phyloP scores from a whole-genome alignment of 805 yeast genomes.

The Henningerozyma blattae region DNA sequence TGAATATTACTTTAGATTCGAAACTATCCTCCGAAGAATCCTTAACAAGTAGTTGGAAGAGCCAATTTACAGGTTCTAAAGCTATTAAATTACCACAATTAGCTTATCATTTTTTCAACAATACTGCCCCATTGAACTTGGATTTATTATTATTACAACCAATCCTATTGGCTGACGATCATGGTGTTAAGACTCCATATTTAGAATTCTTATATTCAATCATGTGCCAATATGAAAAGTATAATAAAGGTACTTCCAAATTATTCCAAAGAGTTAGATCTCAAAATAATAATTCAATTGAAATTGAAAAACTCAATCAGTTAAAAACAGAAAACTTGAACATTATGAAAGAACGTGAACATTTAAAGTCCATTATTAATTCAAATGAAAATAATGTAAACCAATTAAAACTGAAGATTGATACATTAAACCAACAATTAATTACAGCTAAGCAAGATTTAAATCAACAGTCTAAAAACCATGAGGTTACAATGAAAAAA shows the following conservation, averaged over 20 bases:
- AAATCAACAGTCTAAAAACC: not conserved
- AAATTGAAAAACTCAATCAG: slow-evolving; percentile 1
- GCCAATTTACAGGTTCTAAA: slow-evolving; percentile 25
- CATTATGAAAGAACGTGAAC: slow-evolving; percentile 7
- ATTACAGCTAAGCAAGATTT: not conserved
- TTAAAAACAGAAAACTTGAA: slow-evolving; percentile 5
- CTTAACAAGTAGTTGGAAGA: slow-evolving; percentile 40
- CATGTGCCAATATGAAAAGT: slow-evolving; percentile 45
- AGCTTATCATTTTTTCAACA: slow-evolving; percentile 50
- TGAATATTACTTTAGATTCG: slow-evolving; percentile 60
- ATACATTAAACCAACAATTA: slow-evolving; percentile 1
- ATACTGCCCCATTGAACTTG: slow-evolving; percentile 38
- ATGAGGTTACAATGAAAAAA: not conserved
- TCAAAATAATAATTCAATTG: not conserved
- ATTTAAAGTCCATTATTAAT: slow-evolving; percentile 5
- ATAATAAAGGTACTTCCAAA: slow-evolving; percentile 30
- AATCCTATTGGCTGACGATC: slow-evolving; percentile 75
- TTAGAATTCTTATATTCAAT: slow-evolving; percentile 76
- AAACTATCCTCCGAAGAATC: slow-evolving; percentile 47
- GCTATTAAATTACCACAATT: slow-evolving; percentile 35
- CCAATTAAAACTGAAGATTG: slow-evolving; percentile 2
- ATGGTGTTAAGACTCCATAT: slow-evolving; percentile 76
- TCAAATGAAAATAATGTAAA: slow-evolving; percentile 2
- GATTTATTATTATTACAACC: slow-evolving; percentile 76
- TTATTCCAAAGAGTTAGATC: slow-evolving; percentile 13